Evolutionary conservation across 2,329 filamentous ascomycete species (phyloP).

Genomic region (Fusarium albosuccineum): DNA sequence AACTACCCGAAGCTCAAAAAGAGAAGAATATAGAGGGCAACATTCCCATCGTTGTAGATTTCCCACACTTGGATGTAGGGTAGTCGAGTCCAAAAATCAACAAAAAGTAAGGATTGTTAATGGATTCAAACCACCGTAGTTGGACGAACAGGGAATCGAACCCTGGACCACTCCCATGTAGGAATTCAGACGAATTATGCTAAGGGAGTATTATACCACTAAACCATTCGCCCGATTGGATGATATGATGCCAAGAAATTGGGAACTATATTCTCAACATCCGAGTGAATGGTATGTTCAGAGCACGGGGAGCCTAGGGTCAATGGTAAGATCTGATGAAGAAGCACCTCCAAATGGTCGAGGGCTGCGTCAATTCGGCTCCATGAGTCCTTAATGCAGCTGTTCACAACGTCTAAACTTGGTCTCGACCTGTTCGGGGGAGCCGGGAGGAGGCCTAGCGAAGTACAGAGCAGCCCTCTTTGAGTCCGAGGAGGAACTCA

Average conservation of each 20-base stretch:
- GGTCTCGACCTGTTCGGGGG: too few species aligned
- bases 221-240: slow-evolving; percentile 48
- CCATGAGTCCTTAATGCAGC: too few species aligned
- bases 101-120: slow-evolving; percentile 30
- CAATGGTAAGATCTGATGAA: too few species aligned
- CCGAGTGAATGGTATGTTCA: too few species aligned
- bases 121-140: slow-evolving; percentile 37
- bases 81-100: neutral
- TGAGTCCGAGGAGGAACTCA: too few species aligned
- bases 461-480: too few species aligned
- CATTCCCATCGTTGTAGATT: neutral
- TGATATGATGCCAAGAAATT: fast-evolving
- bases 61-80: neutral
- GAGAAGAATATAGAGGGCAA: neutral
- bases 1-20: neutral
- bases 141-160: slow-evolving; percentile 51
- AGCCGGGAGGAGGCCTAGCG: too few species aligned
- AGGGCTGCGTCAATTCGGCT: too few species aligned
- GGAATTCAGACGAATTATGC: slow-evolving; percentile 36
- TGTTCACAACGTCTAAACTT: too few species aligned
- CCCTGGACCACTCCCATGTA: slow-evolving; percentile 49
- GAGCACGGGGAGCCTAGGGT: too few species aligned
- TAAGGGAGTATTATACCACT: slow-evolving; percentile 52
- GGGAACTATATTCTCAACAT: too few species aligned
- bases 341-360: too few species aligned